Percentiles rank a stretch among this genome's conserved stretches.
These are phyloP conservation scores for Backusella luteola DNA, from an alignment of 192 early-diverging fungal species.

Conservation along the genomic window DNA sequence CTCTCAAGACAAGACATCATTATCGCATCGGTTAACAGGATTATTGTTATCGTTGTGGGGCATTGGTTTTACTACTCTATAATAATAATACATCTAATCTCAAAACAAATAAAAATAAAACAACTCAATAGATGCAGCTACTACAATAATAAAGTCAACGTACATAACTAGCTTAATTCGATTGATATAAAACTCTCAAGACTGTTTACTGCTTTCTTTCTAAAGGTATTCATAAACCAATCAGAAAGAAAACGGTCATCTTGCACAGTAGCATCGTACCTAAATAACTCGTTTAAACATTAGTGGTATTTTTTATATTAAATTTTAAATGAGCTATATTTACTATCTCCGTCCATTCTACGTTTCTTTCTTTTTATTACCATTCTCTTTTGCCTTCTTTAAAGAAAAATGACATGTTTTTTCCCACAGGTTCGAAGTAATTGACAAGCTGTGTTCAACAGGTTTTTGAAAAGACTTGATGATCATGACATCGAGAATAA, in stretches of 20 bases:
- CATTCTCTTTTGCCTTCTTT: no score
- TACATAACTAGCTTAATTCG: neutral
- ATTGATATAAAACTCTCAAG: neutral
- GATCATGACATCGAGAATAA: neutral
- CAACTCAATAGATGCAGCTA: neutral
- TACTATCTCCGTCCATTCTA: neutral
- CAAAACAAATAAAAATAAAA: neutral
- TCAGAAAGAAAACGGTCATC: neutral
- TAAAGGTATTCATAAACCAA: neutral
- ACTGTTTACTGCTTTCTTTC: no score
- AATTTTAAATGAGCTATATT: neutral
- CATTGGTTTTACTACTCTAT: neutral
- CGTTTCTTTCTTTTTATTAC: neutral
- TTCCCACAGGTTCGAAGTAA: neutral
- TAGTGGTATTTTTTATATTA: neutral
- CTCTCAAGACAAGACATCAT: neutral
- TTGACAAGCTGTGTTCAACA: neutral
- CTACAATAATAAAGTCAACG: no score
- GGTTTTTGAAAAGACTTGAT: neutral
- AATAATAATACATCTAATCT: neutral
- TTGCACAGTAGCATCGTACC: neutral
- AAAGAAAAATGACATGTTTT: neutral
- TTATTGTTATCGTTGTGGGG: neutral
- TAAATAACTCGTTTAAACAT: neutral
- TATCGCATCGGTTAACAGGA: neutral